These are phyloP conservation scores for Vanrija sp. DNA, from an alignment of 1,284 basidiomycete genomes.

Conservation along the genomic window DNA sequence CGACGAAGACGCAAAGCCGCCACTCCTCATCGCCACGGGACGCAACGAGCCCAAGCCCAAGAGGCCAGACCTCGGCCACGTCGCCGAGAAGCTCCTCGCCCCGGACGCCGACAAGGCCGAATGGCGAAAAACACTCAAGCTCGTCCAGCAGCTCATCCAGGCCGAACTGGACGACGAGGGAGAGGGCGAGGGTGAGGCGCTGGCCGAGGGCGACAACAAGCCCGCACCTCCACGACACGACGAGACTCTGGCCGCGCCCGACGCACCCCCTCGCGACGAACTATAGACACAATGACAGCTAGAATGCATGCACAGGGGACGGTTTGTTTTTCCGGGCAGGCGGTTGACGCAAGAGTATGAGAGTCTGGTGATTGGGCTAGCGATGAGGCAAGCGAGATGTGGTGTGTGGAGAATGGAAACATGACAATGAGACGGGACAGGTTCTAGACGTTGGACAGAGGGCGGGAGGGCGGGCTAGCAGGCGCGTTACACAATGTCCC, in stretches of 20 bases:
- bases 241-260: too few species aligned
- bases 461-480: too few species aligned
- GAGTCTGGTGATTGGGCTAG: too few species aligned
- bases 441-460: not conserved
- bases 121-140: not conserved
- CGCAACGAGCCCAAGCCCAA: too few species aligned
- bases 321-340: too few species aligned
- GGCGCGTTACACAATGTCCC: slow-evolving; percentile 56
- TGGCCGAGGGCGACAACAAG: too few species aligned
- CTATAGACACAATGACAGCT: too few species aligned
- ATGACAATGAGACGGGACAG: not conserved
- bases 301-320: not conserved
- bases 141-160: not conserved
- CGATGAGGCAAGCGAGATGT: not conserved
- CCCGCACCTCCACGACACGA: too few species aligned
- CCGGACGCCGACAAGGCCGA: not conserved
- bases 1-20: not conserved
- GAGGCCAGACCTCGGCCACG: too few species aligned
- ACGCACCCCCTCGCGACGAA: too few species aligned
- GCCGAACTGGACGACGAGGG: not conserved
- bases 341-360: too few species aligned
- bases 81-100: too few species aligned
- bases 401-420: not conserved
- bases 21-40: not conserved
- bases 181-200: not conserved